phyloP scores from a whole-genome alignment of 805 yeast species.

The Clavispora vitiphila region DNA sequence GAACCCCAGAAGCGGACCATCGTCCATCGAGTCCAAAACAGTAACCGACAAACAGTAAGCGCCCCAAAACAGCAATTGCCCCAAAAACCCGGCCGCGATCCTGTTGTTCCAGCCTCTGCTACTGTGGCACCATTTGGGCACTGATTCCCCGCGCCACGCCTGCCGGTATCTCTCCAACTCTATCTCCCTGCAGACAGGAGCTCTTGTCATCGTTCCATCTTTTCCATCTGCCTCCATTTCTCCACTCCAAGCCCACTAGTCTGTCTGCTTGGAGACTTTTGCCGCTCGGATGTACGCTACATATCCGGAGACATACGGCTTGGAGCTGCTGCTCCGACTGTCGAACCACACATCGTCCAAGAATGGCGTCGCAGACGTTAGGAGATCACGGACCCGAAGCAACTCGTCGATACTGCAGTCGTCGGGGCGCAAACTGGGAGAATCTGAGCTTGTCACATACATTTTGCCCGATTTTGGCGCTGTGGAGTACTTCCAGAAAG shows the following conservation, averaged over 20 bases:
- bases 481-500: conserved; percentile 40
- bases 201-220: background rate
- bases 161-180: background rate
- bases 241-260: background rate
- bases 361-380: background rate
- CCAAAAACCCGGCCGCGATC: too few relatives aligned
- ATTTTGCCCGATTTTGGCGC: conserved; percentile 58
- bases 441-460: conserved; percentile 28
- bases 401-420: background rate
- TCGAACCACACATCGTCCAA: background rate
- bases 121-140: background rate
- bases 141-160: background rate
- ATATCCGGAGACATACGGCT: background rate
- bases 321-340: background rate
- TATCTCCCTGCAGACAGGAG: background rate
- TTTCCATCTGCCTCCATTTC: background rate
- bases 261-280: background rate
- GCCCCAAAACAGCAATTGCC: too few relatives aligned
- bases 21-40: too few relatives aligned
- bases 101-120: too few relatives aligned
- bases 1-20: too few relatives aligned
- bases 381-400: background rate
- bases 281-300: background rate
- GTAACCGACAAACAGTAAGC: too few relatives aligned
- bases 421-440: background rate